phyloP scores from a whole-genome alignment of 768 basidiomycete species.

The Neoboletus magnificus region DNA sequence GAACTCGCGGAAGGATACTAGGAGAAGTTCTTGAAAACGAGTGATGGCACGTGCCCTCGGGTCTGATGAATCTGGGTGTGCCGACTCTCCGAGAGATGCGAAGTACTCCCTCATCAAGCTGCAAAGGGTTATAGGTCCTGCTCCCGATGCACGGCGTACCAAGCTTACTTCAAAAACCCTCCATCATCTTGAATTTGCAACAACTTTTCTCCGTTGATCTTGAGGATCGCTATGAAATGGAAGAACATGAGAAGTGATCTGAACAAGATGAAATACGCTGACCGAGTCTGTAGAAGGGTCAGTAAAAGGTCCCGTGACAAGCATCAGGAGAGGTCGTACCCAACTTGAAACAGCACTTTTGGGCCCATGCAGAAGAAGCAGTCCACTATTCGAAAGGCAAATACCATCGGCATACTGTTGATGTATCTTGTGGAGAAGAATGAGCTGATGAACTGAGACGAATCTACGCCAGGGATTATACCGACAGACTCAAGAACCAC shows the following conservation, averaged over 20 bases:
- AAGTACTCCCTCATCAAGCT: slow-evolving; percentile 97
- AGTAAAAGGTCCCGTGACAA: slow-evolving; percentile 1
- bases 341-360: slow-evolving; percentile 97
- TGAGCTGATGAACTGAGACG: neutral
- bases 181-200: slow-evolving; percentile 96
- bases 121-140: neutral
- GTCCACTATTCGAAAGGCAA: slow-evolving; percentile 96
- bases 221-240: slow-evolving; percentile 74
- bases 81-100: slow-evolving; percentile 86
- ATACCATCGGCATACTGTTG: slow-evolving; percentile 95
- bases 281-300: slow-evolving; percentile 49
- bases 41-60: slow-evolving; percentile 91
- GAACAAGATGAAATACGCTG: slow-evolving; percentile 24
- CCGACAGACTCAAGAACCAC: slow-evolving; percentile 96
- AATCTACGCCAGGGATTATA: slow-evolving; percentile 25
- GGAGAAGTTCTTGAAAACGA: slow-evolving; percentile 93
- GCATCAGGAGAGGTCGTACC: slow-evolving; percentile 44
- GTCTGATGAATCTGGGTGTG: slow-evolving; percentile 85
- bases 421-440: slow-evolving; percentile 54
- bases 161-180: slow-evolving; percentile 82
- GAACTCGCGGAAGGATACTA: slow-evolving; percentile 98
- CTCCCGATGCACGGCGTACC: neutral
- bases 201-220: slow-evolving; percentile 93
- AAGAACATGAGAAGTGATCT: slow-evolving; percentile 11
- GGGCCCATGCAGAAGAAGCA: slow-evolving; percentile 99